Percentiles rank a stretch among this genome's conserved stretches.
These are phyloP conservation scores for Backusella liffmaniae DNA, from an alignment of 192 early-diverging fungal species.

Conservation along the genomic window DNA sequence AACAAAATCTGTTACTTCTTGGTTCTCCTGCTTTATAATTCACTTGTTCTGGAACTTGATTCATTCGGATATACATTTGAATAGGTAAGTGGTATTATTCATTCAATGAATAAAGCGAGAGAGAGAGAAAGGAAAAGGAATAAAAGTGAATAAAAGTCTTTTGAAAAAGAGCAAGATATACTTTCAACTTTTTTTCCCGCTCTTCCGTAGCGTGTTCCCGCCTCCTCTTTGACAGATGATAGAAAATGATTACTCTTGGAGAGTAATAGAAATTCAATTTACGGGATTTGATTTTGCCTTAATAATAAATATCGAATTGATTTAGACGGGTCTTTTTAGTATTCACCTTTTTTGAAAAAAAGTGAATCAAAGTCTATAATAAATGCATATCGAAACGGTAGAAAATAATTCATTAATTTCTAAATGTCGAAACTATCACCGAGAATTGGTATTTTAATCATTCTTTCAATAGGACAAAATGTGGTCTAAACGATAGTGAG, in stretches of 20 bases:
- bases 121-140: neutral
- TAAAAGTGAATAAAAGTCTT: neutral
- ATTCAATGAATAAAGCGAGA: neutral
- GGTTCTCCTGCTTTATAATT: neutral
- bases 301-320: no score
- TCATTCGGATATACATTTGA: neutral
- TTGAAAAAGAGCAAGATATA: neutral
- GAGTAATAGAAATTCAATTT: neutral
- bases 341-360: neutral
- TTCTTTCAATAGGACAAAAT: neutral
- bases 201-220: neutral
- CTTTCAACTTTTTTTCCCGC: neutral
- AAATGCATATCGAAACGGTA: neutral
- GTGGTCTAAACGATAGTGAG: neutral
- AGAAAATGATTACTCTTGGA: neutral
- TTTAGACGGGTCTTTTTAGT: neutral
- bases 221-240: neutral
- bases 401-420: neutral
- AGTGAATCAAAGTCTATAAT: neutral
- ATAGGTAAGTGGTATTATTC: neutral
- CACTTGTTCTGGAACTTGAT: conserved; percentile 4
- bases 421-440: neutral
- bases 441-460: neutral
- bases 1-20: conserved; percentile 3
- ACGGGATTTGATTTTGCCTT: neutral